Evolutionary conservation across 371 early-diverging fungal species (phyloP).

Genomic region (Smittium mucronatum): DNA sequence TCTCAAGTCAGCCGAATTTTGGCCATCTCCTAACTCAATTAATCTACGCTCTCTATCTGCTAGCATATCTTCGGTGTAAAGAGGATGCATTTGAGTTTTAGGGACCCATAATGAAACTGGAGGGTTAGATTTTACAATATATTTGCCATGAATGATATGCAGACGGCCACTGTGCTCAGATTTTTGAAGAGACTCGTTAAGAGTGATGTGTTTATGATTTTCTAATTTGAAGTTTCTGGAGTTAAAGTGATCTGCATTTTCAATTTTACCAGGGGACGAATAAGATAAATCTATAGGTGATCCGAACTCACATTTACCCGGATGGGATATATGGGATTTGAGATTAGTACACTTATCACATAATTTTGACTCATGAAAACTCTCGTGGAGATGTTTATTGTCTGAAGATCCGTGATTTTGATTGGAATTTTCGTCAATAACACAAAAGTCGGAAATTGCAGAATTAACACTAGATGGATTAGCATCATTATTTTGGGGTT

Average conservation of each 20-base stretch:
- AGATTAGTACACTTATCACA: too few relatives aligned
- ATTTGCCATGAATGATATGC: constrained; percentile 4
- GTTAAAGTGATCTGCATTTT: too few relatives aligned
- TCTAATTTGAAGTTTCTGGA: too few relatives aligned
- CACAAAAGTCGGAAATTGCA: neutral
- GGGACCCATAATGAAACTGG: constrained; percentile 53
- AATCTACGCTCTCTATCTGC: constrained; percentile 59
- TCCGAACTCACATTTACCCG: too few relatives aligned
- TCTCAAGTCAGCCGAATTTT: constrained; percentile 53
- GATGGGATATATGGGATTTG: too few relatives aligned
- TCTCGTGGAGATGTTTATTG: too few relatives aligned
- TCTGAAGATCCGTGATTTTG: neutral
- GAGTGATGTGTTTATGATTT: too few relatives aligned
- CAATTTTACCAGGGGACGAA: too few relatives aligned
- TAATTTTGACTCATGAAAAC: too few relatives aligned
- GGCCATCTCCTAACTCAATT: constrained; percentile 60
- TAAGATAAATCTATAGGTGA: too few relatives aligned
- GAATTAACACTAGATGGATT: neutral
- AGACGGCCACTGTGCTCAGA: constrained; percentile 19
- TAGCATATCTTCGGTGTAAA: constrained; percentile 85
- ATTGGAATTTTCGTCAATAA: neutral
- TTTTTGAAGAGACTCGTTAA: too few relatives aligned
- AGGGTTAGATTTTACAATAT: constrained; percentile 37
- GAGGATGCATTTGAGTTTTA: constrained; percentile 56
- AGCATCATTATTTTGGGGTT: neutral